Evolutionary conservation across 495 filamentous ascomycete species (phyloP), one percentile per base, ranked within the genome.

Genomic region (Penicillium macrosclerotiorum): DNA sequence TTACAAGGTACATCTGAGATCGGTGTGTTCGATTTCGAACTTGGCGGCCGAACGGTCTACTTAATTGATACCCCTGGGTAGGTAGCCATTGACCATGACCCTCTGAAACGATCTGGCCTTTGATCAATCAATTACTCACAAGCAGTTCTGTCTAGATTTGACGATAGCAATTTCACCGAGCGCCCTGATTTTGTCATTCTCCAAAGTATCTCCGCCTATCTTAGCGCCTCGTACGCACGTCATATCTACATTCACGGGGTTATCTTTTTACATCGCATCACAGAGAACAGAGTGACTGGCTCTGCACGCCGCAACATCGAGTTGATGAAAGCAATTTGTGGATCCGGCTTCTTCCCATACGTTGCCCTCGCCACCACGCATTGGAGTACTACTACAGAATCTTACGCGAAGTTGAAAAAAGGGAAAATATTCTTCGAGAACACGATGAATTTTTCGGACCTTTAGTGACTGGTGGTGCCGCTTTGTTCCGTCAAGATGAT

Each of bases 241-340:
- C 5, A 11, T 11, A 11, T 27, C 5, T 11, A 11, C 5, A 27
- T 27, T 11, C 25, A 27, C 11, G 25, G 25, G 5, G 11, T 27
- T 5, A 5, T 27, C 5, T 5, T 27, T 5, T 11, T 27, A 5
- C 25, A 38, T 9, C 36, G 17, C 36, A 38, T 38, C 13, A 45
- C 9, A 49, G 47, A 45, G 26, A 35, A 18, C 24, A 13, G 16
- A 17, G n/a, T 22, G 14, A 8, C 32, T 19, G 57, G 55, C 7
- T 49, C 47, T 2, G 47, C 32, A 4, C 25, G 54, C 38, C 38
- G 38, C 18, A 66, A 61, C 35, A 25, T 67, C 4, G 24, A 41
- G 8, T 62, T 67, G 54, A 46, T 67, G 23, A 43, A 50, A 32
- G 37, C 42, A 5, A 38, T 71, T 62, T 51, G 62, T 16, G 50